Evolutionary conservation across 2,329 filamentous ascomycete species (phyloP).

Genomic region (Dryadomyces quercus-mongolicae): DNA sequence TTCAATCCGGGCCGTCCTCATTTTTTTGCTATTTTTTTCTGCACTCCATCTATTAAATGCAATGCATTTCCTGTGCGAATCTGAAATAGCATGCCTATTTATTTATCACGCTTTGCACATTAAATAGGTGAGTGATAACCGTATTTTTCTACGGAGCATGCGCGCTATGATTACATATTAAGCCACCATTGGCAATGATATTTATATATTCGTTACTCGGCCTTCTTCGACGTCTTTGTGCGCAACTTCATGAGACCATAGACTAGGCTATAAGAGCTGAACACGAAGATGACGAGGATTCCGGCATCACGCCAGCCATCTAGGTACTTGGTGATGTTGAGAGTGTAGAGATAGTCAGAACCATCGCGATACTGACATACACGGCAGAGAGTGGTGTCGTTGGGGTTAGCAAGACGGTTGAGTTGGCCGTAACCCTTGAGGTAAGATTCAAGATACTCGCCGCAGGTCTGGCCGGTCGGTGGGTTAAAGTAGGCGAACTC

Average conservation of each 20-base stretch:
- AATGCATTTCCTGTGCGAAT: too few relatives aligned
- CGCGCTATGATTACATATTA: too few relatives aligned
- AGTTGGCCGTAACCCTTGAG: conserved; percentile 31
- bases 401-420: conserved; percentile 46
- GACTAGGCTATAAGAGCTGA: conserved; percentile 38
- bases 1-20: background rate
- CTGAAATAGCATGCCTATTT: too few relatives aligned
- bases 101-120: too few relatives aligned
- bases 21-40: background rate
- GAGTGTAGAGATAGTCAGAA: conserved; percentile 43
- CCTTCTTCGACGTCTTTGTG: conserved; percentile 35
- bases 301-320: conserved; percentile 56
- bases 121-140: too few relatives aligned
- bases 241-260: conserved; percentile 34
- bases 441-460: conserved; percentile 42
- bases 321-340: conserved; percentile 49
- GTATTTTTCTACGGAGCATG: too few relatives aligned
- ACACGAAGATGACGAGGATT: conserved; percentile 42
- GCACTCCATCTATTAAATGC: too few relatives aligned
- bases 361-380: conserved; percentile 50
- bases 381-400: conserved; percentile 39
- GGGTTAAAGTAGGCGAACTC: conserved; percentile 43
- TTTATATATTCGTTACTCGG: conserved; percentile 18
- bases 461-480: conserved; percentile 39
- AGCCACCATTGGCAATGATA: too few relatives aligned